Percentiles rank a stretch among this genome's conserved stretches.
Evolutionary conservation across 169 alveolate species (phyloP).

Genomic region (Plasmodium vinckei): DNA sequence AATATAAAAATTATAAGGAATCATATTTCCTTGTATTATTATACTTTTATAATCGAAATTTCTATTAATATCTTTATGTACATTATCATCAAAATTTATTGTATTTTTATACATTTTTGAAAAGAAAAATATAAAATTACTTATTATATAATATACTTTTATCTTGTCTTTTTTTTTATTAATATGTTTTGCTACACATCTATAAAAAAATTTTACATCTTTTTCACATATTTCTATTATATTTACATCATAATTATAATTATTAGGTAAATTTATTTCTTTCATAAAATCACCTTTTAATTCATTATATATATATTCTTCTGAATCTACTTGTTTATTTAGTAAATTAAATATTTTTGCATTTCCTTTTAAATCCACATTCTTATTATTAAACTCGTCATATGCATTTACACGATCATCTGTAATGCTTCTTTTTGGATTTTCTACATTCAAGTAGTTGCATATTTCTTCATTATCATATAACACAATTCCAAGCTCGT

Average conservation of each 20-base stretch:
- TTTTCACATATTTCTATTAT: constrained; percentile 31
- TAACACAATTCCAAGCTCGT: constrained; percentile 12
- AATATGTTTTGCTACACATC: constrained; percentile 44
- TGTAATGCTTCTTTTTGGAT: constrained; percentile 3
- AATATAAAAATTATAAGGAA: constrained; percentile 60
- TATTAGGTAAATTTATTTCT: constrained; percentile 66
- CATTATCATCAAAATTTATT: constrained; percentile 61
- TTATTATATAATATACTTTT: constrained; percentile 59
- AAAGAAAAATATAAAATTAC: constrained; percentile 57
- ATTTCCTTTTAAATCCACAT: not conserved
- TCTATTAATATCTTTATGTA: constrained; percentile 64
- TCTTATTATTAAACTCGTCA: not conserved
- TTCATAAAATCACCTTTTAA: constrained; percentile 68
- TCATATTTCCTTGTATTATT: constrained; percentile 50
- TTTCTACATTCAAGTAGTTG: constrained; percentile 44
- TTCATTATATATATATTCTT: constrained; percentile 70
- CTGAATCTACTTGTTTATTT: constrained; percentile 39
- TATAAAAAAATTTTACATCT: constrained; percentile 43
- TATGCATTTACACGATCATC: not conserved
- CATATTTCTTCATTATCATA: constrained; percentile 57
- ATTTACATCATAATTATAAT: constrained; percentile 60
- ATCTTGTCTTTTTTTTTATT: constrained; percentile 57
- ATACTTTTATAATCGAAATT: constrained; percentile 71
- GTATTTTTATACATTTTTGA: constrained; percentile 63
- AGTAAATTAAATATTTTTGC: constrained; percentile 45